These are phyloP conservation scores for Aspergillus coremiiformis DNA, from an alignment of 495 filamentous ascomycete genomes.

Conservation along the genomic window DNA sequence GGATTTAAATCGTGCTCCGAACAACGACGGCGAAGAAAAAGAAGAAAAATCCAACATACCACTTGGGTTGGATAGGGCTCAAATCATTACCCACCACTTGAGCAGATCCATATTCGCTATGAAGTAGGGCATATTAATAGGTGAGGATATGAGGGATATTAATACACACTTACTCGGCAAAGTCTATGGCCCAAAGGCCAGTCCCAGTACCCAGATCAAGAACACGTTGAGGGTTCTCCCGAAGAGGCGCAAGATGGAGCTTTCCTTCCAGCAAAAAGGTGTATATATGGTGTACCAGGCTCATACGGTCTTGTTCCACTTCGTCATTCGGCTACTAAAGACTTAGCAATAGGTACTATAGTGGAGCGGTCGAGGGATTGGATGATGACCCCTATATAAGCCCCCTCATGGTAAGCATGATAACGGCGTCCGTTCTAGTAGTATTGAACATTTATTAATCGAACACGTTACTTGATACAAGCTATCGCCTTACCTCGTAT, in stretches of 20 bases:
- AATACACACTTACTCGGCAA: background rate
- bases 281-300: background rate
- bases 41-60: background rate
- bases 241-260: background rate
- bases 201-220: background rate
- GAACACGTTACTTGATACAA: background rate
- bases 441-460: background rate
- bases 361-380: background rate
- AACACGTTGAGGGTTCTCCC: background rate
- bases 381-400: background rate
- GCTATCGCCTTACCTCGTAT: background rate
- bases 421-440: background rate
- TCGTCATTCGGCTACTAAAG: background rate
- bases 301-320: background rate
- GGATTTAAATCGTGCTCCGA: no score
- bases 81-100: background rate
- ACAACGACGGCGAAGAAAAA: background rate
- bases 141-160: no score
- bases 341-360: background rate
- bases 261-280: background rate
- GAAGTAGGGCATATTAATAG: background rate
- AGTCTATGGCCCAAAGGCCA: background rate
- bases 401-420: background rate
- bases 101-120: background rate
- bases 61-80: background rate